Evolutionary conservation across 1,284 basidiomycete species (phyloP), one percentile per base, ranked within the genome.

Genomic region (Rhodotorula sp.): DNA sequence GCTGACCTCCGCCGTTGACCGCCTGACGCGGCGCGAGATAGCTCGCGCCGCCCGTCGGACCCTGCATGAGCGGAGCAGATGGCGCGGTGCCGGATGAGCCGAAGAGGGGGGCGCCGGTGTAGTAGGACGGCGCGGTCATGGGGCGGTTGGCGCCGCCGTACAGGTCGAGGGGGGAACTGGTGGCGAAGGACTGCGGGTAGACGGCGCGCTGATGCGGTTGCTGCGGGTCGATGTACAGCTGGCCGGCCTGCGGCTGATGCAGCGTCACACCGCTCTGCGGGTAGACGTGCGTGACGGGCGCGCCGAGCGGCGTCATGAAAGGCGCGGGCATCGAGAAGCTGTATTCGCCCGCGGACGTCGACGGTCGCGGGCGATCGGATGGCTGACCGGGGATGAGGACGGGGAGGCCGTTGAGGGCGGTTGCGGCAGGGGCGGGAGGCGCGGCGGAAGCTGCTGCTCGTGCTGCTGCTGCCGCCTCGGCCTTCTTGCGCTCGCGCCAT

Each of bases 401-500:
- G 44, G 25, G 41, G n/a, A 46, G 44, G 16, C 23, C 55, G 34
- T 19, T 66, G 12, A 53, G 13, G 55, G 25, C 19, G 41, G 54
- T 25, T 50, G 49, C 4, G 45, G 55, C 21, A 64, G 65, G 3
- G 42, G 56, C 16, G 56, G 61, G 50, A 13, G 53, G 17, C 10
- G 58, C 10, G 50, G 62, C 34, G 46, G 62, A 14, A 61, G 65
- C 49, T 63, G 64, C 5, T 16, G 34, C 41, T 19, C 70, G 67
- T 2, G 73, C 72, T 3, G 67, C 61, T 9, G 62, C 69, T 0
- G 72, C 68, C 4, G 74, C 83, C 41, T 85, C 85, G 76, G 92
- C 91, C 82, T 94, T 92, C 85, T 95, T 97, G 78, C 89, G 88
- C 83, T 92, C 92, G 66, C 93, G 88, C 93, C 94, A 97, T 77